Evolutionary conservation across 257 asterid genomes (phyloP), one percentile per base, ranked within the genome.

Genomic region (Solanum corneliomulleri): DNA sequence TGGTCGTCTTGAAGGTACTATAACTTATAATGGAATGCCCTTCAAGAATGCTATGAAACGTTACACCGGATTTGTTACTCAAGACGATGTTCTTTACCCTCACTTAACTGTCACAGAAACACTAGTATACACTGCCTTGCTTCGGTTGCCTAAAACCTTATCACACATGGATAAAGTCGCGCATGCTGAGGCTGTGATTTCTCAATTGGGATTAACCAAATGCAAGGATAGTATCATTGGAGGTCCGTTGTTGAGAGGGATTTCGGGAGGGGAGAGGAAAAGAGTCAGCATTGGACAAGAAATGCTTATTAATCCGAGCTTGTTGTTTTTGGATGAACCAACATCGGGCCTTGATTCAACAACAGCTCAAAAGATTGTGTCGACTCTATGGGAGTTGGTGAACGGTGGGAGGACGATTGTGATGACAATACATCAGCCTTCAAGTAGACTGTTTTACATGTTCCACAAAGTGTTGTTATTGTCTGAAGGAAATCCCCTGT

Each of bases 391-490:
- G 94, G 98, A 94, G 56, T 58, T 96, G 6, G 93, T 93, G 4
- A 88, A 89, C 8, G 98, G 94, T 0, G 98, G 98, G 1, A 90
- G 98, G 49, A 94, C 99, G 0, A 45, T 95, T 14, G 94, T 92
- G 21, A 95, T 94, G 97, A 93, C 99, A 10, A 94, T 96, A 58
- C 99, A 96, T 75, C 98, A 96, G 89, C 99, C 99, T 29, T 95
- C 98, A 37, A 94, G 99, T 37, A 89, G 97, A 90, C 60, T 96
- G 41, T 96, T 86, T 74, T 94, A 96, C 66, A 90, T 92, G 98
- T 96, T 95, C 85, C 97, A 96, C 41, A 95, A 94, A 91, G 95
- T 96, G 3, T 86, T 96, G 18, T 14, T 96, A 88, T 49, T 95
- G 83, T 93, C 94, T 0, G 98, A 96, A 52, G 99, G 98, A 39